Percentiles rank a stretch among this genome's conserved stretches.
Conservation (phyloP, 257 asterid species). For the Solanum ossicruentum region DNA sequence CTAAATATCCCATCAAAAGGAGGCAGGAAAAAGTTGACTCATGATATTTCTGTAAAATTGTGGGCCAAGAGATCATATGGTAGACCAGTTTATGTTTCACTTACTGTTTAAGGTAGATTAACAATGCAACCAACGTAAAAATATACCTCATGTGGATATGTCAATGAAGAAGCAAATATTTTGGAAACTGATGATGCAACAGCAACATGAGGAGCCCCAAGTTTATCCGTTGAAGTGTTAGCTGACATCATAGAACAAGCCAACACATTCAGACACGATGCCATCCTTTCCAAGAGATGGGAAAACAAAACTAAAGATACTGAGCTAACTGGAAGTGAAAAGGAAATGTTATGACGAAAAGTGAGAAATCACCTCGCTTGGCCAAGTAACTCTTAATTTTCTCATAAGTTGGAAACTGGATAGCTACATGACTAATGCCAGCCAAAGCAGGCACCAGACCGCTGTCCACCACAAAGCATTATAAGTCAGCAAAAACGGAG, state of each 20-base stretch:
- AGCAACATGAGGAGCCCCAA: constrained; percentile 68
- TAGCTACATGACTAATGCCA: constrained; percentile 87
- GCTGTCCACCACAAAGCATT: constrained; percentile 34
- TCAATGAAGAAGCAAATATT: constrained; percentile 84
- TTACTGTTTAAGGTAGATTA: neutral
- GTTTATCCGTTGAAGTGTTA: constrained; percentile 59
- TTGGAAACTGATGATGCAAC: constrained; percentile 89
- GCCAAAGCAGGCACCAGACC: constrained; percentile 98
- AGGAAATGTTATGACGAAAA: neutral
- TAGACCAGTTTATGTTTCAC: neutral
- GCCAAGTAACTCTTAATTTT: constrained; percentile 75
- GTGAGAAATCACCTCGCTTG: constrained; percentile 30
- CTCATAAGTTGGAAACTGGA: constrained; percentile 90
- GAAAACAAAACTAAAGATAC: neutral
- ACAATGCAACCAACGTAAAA: neutral
- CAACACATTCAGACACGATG: neutral
- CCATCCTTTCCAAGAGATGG: neutral
- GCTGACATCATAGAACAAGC: constrained; percentile 27
- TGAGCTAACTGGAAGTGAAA: neutral
- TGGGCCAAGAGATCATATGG: neutral
- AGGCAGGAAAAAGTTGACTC: neutral
- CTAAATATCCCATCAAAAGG: neutral
- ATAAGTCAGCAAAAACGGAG: neutral
- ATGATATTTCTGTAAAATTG: neutral
- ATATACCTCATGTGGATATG: constrained; percentile 90